These are phyloP conservation scores for Cladosporium oxysporum DNA, from an alignment of 2,329 filamentous ascomycete genomes.

Conservation along the genomic window DNA sequence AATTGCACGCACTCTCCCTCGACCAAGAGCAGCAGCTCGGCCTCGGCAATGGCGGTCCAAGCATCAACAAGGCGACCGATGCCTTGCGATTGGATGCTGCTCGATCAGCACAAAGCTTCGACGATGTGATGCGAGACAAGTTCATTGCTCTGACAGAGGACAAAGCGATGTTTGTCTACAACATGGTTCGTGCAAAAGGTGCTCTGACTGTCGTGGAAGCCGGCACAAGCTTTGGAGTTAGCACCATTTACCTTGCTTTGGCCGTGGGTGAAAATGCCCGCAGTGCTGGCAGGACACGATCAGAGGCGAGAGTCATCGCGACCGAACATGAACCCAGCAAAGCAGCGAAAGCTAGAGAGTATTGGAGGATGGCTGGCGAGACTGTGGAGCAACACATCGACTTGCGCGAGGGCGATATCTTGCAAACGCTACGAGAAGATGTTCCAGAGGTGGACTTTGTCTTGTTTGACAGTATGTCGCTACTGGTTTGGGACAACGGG, in stretches of 20 bases:
- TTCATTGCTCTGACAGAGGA: slow-evolving; percentile 62
- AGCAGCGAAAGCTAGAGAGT: slow-evolving; percentile 48
- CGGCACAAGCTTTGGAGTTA: slow-evolving; percentile 63
- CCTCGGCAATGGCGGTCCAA: not conserved
- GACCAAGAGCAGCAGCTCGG: slow-evolving; percentile 4
- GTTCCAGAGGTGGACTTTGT: slow-evolving; percentile 58
- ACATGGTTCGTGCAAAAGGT: slow-evolving; percentile 51
- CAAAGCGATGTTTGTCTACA: slow-evolving; percentile 60
- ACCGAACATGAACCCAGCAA: slow-evolving; percentile 62
- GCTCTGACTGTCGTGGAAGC: slow-evolving; percentile 60
- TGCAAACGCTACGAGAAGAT: slow-evolving; percentile 55
- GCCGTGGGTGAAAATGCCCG: slow-evolving; percentile 48
- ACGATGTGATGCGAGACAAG: slow-evolving; percentile 49
- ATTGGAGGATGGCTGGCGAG: slow-evolving; percentile 57
- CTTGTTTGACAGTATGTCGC: slow-evolving; percentile 60
- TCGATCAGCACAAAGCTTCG: slow-evolving; percentile 33
- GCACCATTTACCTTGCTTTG: slow-evolving; percentile 63
- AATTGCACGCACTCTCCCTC: not conserved
- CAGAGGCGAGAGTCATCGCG: slow-evolving; percentile 54
- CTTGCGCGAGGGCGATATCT: slow-evolving; percentile 58
- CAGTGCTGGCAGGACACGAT: slow-evolving; percentile 26
- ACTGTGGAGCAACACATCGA: slow-evolving; percentile 56
- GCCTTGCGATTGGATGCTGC: not conserved
- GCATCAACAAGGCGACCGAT: slow-evolving; percentile 2
- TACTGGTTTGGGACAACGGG: too few relatives aligned